phyloP scores from a whole-genome alignment of 352 stramenopile species.

The Globisporangium polare region DNA sequence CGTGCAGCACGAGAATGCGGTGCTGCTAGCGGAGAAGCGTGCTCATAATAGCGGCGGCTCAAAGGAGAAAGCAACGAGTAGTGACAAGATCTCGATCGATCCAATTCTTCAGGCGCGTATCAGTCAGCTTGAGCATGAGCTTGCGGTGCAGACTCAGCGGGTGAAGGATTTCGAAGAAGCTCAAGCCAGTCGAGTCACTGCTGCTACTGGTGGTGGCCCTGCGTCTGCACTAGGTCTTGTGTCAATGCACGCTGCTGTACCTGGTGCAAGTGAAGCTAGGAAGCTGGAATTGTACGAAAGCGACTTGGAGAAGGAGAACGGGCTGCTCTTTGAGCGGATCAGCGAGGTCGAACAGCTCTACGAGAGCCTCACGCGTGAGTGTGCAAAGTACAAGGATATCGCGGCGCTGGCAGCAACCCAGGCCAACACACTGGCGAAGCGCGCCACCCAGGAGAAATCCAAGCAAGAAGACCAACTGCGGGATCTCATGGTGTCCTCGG shows the following conservation, averaged over 20 bases:
- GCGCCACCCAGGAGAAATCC: conserved; percentile 32
- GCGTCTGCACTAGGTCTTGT: conserved; percentile 9
- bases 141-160: conserved; percentile 29
- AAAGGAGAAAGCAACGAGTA: background rate
- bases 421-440: conserved; percentile 46
- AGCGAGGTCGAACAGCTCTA: conserved; percentile 75
- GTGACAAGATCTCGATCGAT: conserved; percentile 10
- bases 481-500: conserved; percentile 71
- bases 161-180: conserved; percentile 51
- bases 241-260: background rate
- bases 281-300: conserved; percentile 16
- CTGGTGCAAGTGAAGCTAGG: background rate
- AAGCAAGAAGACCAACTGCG: conserved; percentile 54
- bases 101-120: conserved; percentile 33
- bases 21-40: conserved; percentile 38
- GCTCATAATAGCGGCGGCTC: conserved; percentile 1
- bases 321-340: conserved; percentile 59
- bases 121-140: conserved; percentile 44
- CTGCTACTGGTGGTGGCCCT: background rate
- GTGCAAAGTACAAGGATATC: conserved; percentile 59
- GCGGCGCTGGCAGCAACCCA: conserved; percentile 60
- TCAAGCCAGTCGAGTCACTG: background rate
- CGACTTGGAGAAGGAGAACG: conserved; percentile 49
- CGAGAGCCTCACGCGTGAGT: conserved; percentile 55
- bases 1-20: conserved; percentile 43